phyloP scores from a whole-genome alignment of 2,329 filamentous ascomycete species.

The Coniella lustricola region DNA sequence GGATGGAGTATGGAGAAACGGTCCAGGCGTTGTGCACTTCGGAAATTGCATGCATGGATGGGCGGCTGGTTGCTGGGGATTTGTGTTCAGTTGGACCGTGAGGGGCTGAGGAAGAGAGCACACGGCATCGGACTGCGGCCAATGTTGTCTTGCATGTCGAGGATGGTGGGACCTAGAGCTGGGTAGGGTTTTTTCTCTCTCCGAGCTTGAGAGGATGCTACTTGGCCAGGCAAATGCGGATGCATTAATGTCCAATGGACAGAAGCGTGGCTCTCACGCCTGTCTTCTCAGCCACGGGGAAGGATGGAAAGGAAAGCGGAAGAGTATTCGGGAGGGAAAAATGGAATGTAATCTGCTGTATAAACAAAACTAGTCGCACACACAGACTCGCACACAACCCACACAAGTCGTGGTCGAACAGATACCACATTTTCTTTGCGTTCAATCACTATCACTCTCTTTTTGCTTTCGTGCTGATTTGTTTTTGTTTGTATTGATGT shows the following conservation, averaged over 20 bases:
- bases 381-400: background rate
- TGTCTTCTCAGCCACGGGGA: no score
- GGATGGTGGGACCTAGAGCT: no score
- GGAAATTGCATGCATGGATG: background rate
- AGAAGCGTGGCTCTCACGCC: background rate
- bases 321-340: background rate
- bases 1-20: background rate
- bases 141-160: no score
- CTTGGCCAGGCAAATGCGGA: background rate
- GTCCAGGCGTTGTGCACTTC: background rate
- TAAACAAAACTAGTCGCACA: constrained; percentile 1
- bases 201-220: background rate
- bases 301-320: no score
- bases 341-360: constrained; percentile 16
- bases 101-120: background rate
- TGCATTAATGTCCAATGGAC: background rate
- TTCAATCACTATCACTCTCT: background rate
- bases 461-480: background rate
- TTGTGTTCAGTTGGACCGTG: background rate
- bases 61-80: background rate
- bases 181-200: no score
- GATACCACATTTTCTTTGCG: constrained; percentile 9
- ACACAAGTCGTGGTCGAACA: constrained; percentile 11
- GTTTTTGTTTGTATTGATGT: no score
- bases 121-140: no score